Evolutionary conservation across 129 eudicot genomes (phyloP), one percentile per base, ranked within the genome.

Genomic region (Mikania micrantha): DNA sequence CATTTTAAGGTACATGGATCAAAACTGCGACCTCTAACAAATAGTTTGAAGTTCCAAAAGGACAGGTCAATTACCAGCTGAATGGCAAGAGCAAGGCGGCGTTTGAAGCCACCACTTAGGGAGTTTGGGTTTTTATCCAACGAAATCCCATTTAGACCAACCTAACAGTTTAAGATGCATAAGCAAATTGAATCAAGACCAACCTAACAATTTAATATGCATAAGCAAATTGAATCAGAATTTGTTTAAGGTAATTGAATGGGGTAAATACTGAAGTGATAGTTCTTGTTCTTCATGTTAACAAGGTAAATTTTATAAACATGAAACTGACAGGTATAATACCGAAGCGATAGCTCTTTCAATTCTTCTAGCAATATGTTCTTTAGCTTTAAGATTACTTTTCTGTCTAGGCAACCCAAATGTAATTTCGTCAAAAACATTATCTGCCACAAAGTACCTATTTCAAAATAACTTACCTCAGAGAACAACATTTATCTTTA

Each of bases 91-190:
- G 99, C 97, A 69, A 94, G 93, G 25, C 99, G 90, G 25, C 99
- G 99, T 77, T 94, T 94, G 80, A 87, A 94, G 75, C 99, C 99
- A 73, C 99, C 99, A 83, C 99, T 90, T 12, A 94, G 81, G 38
- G 97, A 89, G 64, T 83, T 84, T 32, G 97, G 99, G 83, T 83
- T 90, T 80, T 89, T 85, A 73, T 94, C 95, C 85, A 94, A 85
- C 19, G 97, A 53, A 67, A 94, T 83, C 72, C 93, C 95, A 72
- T 69, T 85, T 61, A 94, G 76, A 67, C 99, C 97, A 79, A 94
- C 99, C 99, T 90, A 59, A 40, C 12, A 67, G 60, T 40, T 75
- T 65, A 34, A 75, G 60, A 71, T 73, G 54, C 9, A 57, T 38
- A 54, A 36, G 49, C 45, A 54, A 9, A 56, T 15, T 48, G n/a